phyloP scores from a whole-genome alignment of 495 filamentous ascomycete species.

The Hyaloscypha variabilis region DNA sequence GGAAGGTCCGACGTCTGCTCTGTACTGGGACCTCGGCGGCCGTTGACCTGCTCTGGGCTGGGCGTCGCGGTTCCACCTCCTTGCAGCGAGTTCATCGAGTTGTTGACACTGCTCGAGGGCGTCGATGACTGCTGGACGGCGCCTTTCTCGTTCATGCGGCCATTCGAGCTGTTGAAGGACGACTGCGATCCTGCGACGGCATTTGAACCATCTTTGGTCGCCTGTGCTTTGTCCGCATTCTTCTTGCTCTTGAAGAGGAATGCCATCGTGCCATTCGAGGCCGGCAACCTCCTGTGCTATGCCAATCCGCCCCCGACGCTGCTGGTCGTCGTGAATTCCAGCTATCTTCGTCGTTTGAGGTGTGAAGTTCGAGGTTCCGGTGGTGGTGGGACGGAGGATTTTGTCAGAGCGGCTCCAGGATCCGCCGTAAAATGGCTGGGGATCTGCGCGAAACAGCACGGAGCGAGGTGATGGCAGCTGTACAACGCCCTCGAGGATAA shows the following conservation, averaged over 20 bases:
- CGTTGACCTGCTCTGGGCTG: constrained; percentile 51
- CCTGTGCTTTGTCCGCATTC: constrained; percentile 44
- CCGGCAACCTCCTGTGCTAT: constrained; percentile 28
- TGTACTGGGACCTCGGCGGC: constrained; percentile 29
- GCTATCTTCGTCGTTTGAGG: constrained; percentile 10
- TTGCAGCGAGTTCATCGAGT: constrained; percentile 40
- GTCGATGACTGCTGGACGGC: constrained; percentile 41
- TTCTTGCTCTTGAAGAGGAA: constrained; percentile 77
- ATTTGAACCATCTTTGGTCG: constrained; percentile 23
- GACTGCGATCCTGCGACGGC: constrained; percentile 33
- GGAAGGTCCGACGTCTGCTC: constrained; percentile 45
- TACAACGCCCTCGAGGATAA: background rate
- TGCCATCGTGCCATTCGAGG: constrained; percentile 56
- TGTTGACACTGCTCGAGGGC: constrained; percentile 57
- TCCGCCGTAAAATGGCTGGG: constrained; percentile 33
- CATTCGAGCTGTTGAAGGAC: constrained; percentile 28
- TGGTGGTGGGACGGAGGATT: constrained; percentile 20
- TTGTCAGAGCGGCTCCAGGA: constrained; percentile 24
- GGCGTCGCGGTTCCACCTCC: constrained; percentile 47
- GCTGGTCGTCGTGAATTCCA: constrained; percentile 8
- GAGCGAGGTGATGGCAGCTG: background rate
- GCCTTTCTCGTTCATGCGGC: constrained; percentile 34
- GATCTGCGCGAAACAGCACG: constrained; percentile 29
- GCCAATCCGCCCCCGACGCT: constrained; percentile 20
- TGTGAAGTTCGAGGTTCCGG: constrained; percentile 3